Percentiles rank a stretch among this genome's conserved stretches.
These are phyloP conservation scores for Aspergillus hiratsukae DNA, from an alignment of 2,329 filamentous ascomycete species.

Conservation along the genomic window DNA sequence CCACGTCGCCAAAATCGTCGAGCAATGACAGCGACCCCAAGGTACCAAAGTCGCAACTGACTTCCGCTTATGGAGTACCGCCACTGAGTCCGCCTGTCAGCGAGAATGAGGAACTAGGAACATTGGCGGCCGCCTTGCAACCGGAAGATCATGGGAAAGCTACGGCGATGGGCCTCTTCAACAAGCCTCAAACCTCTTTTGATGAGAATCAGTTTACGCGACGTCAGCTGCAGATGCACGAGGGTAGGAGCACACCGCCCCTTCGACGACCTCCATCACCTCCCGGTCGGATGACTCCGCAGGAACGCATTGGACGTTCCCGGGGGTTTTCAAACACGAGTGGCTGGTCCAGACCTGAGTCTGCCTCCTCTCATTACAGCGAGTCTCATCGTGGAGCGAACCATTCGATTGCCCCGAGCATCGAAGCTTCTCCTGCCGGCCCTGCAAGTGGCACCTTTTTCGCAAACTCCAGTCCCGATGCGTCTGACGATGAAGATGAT, in stretches of 20 bases:
- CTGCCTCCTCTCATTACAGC: slow-evolving; percentile 36
- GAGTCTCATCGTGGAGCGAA: slow-evolving; percentile 23
- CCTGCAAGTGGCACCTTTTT: slow-evolving; percentile 30
- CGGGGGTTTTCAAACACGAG: slow-evolving; percentile 36
- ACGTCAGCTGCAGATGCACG: slow-evolving; percentile 74
- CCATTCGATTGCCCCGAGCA: slow-evolving; percentile 22
- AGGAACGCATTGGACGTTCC: slow-evolving; percentile 22
- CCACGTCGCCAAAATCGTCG: slow-evolving; percentile 35
- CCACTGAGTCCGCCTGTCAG: slow-evolving; percentile 67
- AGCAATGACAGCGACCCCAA: slow-evolving; percentile 31
- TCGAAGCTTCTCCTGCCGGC: slow-evolving; percentile 26
- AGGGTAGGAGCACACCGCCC: slow-evolving; percentile 62
- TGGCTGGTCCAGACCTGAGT: slow-evolving; percentile 34
- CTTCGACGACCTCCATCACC: slow-evolving; percentile 27
- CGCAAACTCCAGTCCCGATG: slow-evolving; percentile 33
- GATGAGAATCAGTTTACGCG: slow-evolving; percentile 83
- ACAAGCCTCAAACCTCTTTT: slow-evolving; percentile 70
- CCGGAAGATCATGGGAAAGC: slow-evolving; percentile 77
- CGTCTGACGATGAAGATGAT: slow-evolving; percentile 35
- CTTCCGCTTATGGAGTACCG: slow-evolving; percentile 42
- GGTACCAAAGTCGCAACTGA: slow-evolving; percentile 27
- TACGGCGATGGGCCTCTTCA: slow-evolving; percentile 67
- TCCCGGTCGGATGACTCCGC: slow-evolving; percentile 16
- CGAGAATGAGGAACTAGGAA: slow-evolving; percentile 63
- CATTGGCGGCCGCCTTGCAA: slow-evolving; percentile 60